phyloP scores from a whole-genome alignment of 169 alveolate species.

The Sarcocystis neurona region DNA sequence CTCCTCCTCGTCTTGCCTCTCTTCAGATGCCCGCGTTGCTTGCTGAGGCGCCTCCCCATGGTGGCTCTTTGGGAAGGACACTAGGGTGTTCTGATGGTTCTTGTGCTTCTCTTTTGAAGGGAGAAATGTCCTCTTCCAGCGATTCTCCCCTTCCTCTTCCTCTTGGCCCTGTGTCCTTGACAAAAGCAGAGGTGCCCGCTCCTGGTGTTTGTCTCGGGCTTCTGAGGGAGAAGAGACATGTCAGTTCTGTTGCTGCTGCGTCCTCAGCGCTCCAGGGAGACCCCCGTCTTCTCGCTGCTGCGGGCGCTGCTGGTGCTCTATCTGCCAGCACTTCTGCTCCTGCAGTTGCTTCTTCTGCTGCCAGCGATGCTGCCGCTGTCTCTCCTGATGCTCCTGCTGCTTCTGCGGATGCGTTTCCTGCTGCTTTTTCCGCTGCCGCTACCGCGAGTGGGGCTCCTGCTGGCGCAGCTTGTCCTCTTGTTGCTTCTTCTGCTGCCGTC shows the following conservation, averaged over 20 bases:
- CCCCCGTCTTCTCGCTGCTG: no score
- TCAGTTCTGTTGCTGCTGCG: no score
- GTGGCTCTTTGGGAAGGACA: neutral
- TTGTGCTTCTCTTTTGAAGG: neutral
- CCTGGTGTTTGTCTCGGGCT: no score
- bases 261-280: neutral
- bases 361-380: neutral
- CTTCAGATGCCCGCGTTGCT: neutral
- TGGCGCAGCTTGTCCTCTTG: no score
- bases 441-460: no score
- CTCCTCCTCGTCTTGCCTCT: neutral
- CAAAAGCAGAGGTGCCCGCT: no score
- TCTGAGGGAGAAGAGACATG: no score
- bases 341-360: neutral
- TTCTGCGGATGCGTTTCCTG: neutral
- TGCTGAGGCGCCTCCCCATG: neutral
- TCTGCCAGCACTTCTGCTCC: neutral
- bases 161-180: neutral
- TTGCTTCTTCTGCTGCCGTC: no score
- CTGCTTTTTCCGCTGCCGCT: no score
- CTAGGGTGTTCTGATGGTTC: neutral
- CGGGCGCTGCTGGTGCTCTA: neutral
- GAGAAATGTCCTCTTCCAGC: neutral
- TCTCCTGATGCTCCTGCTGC: neutral
- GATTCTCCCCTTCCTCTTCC: neutral